phyloP scores from a whole-genome alignment of 306 rosid species.

The Gleditsia sinensis region DNA sequence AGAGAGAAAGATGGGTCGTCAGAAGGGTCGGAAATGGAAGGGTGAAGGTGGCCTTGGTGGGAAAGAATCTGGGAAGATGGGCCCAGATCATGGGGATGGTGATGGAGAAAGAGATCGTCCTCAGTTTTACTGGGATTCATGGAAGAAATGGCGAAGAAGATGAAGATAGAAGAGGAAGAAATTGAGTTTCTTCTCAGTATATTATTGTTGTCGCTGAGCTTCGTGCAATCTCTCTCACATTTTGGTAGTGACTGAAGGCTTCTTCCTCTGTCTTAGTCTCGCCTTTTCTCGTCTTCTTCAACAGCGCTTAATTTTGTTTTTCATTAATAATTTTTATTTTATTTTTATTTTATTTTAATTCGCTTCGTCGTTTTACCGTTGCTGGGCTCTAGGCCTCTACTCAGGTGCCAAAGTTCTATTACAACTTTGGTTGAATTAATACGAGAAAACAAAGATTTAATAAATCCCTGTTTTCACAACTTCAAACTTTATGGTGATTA shows the following conservation, averaged over 20 bases:
- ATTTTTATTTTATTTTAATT: too few relatives aligned
- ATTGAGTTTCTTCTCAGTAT: neutral
- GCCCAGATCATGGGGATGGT: conserved; percentile 46
- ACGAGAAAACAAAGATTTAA: too few relatives aligned
- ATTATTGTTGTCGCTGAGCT: neutral
- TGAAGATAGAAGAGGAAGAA: neutral
- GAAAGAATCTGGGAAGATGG: conserved; percentile 46
- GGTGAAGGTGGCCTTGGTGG: conserved; percentile 40
- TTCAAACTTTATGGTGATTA: too few relatives aligned
- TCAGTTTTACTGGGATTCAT: conserved; percentile 88
- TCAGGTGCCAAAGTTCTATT: too few relatives aligned
- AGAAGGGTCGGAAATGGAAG: conserved; percentile 47
- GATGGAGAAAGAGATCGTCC: conserved; percentile 64
- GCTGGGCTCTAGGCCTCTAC: too few relatives aligned
- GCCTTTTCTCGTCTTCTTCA: too few relatives aligned
- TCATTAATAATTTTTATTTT: too few relatives aligned
- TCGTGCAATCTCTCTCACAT: neutral
- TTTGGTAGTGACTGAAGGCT: neutral
- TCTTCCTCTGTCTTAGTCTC: too few relatives aligned
- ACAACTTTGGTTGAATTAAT: too few relatives aligned
- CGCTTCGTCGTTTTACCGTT: too few relatives aligned
- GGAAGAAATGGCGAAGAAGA: neutral
- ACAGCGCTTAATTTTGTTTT: too few relatives aligned
- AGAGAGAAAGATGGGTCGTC: conserved; percentile 60
- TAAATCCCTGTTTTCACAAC: too few relatives aligned